phyloP scores from a whole-genome alignment of 441 rosid genomes.

The Syzygium malaccense region DNA sequence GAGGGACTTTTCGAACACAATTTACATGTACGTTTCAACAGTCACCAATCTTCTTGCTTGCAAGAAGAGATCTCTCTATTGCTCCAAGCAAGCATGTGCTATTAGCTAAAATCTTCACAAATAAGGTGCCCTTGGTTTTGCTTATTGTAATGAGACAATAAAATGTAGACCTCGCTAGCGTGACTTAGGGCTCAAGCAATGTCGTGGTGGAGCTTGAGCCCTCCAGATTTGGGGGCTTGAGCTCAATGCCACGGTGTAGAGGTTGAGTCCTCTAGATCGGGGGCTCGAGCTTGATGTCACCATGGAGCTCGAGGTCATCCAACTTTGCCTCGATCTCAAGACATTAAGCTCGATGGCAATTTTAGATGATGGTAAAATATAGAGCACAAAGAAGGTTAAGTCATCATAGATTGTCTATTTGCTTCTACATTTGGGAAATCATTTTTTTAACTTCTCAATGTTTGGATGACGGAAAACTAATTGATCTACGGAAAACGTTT shows the following conservation, averaged over 20 bases:
- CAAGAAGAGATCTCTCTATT: background rate
- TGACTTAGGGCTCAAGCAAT: background rate
- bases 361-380: too few species aligned
- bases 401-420: background rate
- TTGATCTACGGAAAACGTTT: too few species aligned
- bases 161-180: background rate
- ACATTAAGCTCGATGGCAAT: background rate
- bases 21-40: too few species aligned
- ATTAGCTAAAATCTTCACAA: too few species aligned
- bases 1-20: too few species aligned
- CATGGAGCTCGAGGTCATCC: background rate
- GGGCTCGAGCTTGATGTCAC: background rate
- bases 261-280: background rate
- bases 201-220: background rate
- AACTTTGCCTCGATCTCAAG: accelerated
- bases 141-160: background rate
- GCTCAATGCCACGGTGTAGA: background rate
- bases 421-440: background rate
- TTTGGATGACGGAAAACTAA: too few species aligned
- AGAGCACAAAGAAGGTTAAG: background rate
- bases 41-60: background rate
- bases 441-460: too few species aligned
- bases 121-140: background rate
- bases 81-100: background rate
- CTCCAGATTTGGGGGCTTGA: background rate